These are phyloP conservation scores for Willaertia magna DNA, from an alignment of 208 protist genomes.

Conservation along the genomic window DNA sequence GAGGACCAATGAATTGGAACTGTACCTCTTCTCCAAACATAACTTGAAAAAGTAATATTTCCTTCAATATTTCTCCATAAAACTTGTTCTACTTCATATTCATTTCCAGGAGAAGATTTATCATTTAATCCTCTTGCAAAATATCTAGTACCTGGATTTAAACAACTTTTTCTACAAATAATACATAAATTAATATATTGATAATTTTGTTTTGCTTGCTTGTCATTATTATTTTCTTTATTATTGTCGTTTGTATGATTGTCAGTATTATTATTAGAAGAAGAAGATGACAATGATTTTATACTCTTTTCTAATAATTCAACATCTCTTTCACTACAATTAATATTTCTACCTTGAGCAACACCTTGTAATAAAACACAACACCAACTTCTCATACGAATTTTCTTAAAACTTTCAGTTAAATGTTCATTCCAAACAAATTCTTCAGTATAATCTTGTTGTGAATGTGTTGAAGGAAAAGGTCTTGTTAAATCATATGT, in stretches of 20 bases:
- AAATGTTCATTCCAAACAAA: slow-evolving; percentile 48
- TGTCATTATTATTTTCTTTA: background rate
- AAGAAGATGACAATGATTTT: background rate
- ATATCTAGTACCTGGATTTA: slow-evolving; percentile 45
- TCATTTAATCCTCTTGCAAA: slow-evolving; percentile 43
- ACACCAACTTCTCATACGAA: slow-evolving; percentile 31
- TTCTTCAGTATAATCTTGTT: slow-evolving; percentile 20
- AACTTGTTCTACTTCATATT: slow-evolving; percentile 36
- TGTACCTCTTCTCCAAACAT: slow-evolving; percentile 42
- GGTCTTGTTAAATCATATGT: slow-evolving; percentile 38
- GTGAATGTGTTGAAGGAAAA: slow-evolving; percentile 30
- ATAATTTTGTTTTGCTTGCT: too few relatives aligned
- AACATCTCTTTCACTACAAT: background rate
- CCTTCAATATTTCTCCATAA: slow-evolving; percentile 19
- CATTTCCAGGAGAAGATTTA: slow-evolving; percentile 30
- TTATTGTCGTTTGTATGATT: background rate
- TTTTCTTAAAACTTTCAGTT: slow-evolving; percentile 25
- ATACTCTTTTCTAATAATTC: background rate
- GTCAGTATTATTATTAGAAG: background rate
- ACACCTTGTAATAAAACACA: slow-evolving; percentile 41
- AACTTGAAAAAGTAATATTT: slow-evolving; percentile 15
- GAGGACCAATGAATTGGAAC: slow-evolving; percentile 38
- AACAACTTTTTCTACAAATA: slow-evolving; percentile 31
- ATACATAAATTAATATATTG: slow-evolving; percentile 22
- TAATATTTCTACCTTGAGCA: slow-evolving; percentile 3